Evolutionary conservation across 2,329 filamentous ascomycete species (phyloP), one percentile per base, ranked within the genome.

Genomic region (Botrytis paeoniae): DNA sequence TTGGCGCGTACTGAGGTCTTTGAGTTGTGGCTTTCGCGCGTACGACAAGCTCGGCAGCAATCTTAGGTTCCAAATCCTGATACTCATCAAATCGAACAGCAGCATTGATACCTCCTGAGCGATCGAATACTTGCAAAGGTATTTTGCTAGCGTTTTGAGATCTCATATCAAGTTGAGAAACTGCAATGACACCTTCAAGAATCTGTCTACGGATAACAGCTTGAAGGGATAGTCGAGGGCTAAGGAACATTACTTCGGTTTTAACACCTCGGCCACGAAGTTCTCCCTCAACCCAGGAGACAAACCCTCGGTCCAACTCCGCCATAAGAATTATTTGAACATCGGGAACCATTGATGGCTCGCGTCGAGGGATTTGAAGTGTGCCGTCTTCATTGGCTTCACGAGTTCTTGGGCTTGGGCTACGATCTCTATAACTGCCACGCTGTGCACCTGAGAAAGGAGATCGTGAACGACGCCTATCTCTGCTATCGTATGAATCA

Each of bases 21-120:
- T 81, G 76, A 78, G 78, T 78, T 78, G 80, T 84, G 75, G 86
- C 82, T 81, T 93, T 95, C 69, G 91, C 89, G 73, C 93, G 89
- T 60, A 91, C 81, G 73, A 97, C 92, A 25, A 98, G 88, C 77
- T 97, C 93, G 25, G 92, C 93, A 6, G 93, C 94, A 63, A 94
- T 90, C 9, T 85, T 82, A 0, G 94, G 92, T 51, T 97, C 92
- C 3, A 98, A 86, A 77, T 95, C 91, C 73, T 92, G 89, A 81
- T 98, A 98, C 80, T 97, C 92, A 78, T 97, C 93, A 80, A 93
- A 98, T 61, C 90, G 89, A 74, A 97, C 90, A 25, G 70, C 94
- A 78, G 70, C 94, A 78, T 89, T 89, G 29, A 86, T 85, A n/a
- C 93, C 93, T 16, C 86, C 87, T 59, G 89, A 91, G 39, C 94